Base-by-base conservation (phyloP, 1,139 yeast genomes). In the Wickerhamomyces sp. region DNA sequence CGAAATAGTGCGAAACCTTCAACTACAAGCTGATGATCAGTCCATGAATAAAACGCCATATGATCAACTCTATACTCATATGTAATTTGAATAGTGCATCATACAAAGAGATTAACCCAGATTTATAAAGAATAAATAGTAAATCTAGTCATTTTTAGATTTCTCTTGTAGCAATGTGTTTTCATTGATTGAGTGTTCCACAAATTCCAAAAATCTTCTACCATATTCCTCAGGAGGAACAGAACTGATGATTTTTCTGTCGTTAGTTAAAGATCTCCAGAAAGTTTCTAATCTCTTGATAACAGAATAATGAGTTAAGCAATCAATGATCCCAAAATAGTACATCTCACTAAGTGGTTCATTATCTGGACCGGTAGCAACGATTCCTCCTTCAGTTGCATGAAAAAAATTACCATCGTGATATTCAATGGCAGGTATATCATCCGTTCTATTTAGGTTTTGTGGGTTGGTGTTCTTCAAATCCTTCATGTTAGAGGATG, bases 271-370 rank as follows among this genome's bases (percentile, higher is more conserved):
- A 10, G 87, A 74, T 63, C 96, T 76, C 82, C 91, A 86, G 55
- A 88, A 79, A 0, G 99, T 93, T 62, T 94, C 99, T 40, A 90
- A 63, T 50, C 78, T 75, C 62, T 94, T 94, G 56, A 80, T 68
- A 27, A 84, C 65, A 1, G 90, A 84, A 61, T 94, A 94, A 49
- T 84, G 80, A 0, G 99, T 94, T 53, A 94, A 71, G 65, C 96
- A 91, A 62, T 94, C 99, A 58, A 94, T 94, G 40, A 94, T 83
- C 13, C 99, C 99, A 56, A 94, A 68, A 60, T 91, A 94, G 65
- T 94, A 94, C 13, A 94, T 79, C 48, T 85, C 80, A 29, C 78
- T 73, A 40, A 79, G 63, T 29, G 90, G 89, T 42, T 77, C 73
- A 36, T 57, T 40, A 57, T 88, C 76, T 42, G 72, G 79, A 58